Evolutionary conservation across 148 eudicot species (phyloP).

Genomic region (Arctostaphylos glauca): DNA sequence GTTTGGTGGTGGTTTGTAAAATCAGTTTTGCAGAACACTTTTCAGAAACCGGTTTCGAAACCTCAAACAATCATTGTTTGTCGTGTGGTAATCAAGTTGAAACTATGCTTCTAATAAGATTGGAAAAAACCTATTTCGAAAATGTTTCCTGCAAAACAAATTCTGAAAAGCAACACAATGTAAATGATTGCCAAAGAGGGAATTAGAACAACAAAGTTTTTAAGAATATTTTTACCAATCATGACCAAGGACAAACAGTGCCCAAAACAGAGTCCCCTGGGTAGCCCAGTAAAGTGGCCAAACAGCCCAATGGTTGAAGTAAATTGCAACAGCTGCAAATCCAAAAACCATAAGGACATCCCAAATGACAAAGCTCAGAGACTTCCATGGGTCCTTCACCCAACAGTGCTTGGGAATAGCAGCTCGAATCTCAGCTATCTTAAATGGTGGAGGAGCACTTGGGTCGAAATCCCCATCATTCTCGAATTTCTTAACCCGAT

Average conservation of each 20-base stretch:
- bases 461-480: conserved; percentile 30
- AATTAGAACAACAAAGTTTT: neutral
- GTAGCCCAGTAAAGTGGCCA: conserved; percentile 40
- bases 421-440: conserved; percentile 33
- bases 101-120: neutral
- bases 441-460: conserved; percentile 39
- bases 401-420: conserved; percentile 40
- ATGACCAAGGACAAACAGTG: conserved; percentile 44
- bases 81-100: neutral
- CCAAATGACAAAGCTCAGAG: conserved; percentile 33
- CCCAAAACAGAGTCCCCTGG: conserved; percentile 44
- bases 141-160: neutral
- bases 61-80: neutral
- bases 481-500: neutral
- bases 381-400: conserved; percentile 39
- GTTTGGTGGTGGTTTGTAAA: neutral
- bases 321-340: conserved; percentile 18
- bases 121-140: neutral
- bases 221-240: conserved; percentile 25
- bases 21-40: neutral
- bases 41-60: neutral
- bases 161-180: neutral
- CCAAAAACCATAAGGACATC: conserved; percentile 25
- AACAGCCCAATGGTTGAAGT: conserved; percentile 22
- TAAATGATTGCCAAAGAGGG: neutral